Evolutionary conservation across 805 yeast genomes (phyloP).

Genomic region (Candida rishiriensis): DNA sequence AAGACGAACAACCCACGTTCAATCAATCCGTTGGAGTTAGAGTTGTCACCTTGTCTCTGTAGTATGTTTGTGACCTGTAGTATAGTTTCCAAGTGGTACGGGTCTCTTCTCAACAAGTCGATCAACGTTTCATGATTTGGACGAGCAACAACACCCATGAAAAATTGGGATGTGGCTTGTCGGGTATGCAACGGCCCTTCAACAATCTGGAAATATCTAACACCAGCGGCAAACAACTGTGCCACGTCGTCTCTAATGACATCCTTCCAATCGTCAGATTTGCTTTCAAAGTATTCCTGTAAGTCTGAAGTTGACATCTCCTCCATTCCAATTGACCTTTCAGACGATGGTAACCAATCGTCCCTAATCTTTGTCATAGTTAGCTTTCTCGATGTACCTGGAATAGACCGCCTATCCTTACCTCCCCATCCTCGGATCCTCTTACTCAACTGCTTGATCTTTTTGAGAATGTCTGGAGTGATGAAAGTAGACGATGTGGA

Average conservation of each 20-base stretch:
- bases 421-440: conserved; percentile 85
- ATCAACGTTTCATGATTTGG: conserved; percentile 77
- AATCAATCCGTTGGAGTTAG: conserved; percentile 66
- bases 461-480: conserved; percentile 63
- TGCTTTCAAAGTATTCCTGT: conserved; percentile 30
- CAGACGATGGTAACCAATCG: conserved; percentile 72
- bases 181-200: conserved; percentile 25
- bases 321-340: conserved; percentile 58
- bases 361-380: conserved; percentile 68
- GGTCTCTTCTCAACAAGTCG: conserved; percentile 50
- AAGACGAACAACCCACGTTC: conserved; percentile 77
- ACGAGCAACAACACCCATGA: conserved; percentile 60
- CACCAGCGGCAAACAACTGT: conserved; percentile 38
- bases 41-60: conserved; percentile 71
- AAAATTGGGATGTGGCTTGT: conserved; percentile 41
- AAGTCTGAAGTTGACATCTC: conserved; percentile 41
- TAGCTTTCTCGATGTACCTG: conserved; percentile 68
- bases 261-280: conserved; percentile 45
- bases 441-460: conserved; percentile 52
- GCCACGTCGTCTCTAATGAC: conserved; percentile 38
- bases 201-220: conserved; percentile 53
- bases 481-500: conserved; percentile 66
- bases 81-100: conserved; percentile 76
- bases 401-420: conserved; percentile 64
- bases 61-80: conserved; percentile 73